Evolutionary conservation across 768 basidiomycete genomes (phyloP).

Genomic region (Russula sp.): DNA sequence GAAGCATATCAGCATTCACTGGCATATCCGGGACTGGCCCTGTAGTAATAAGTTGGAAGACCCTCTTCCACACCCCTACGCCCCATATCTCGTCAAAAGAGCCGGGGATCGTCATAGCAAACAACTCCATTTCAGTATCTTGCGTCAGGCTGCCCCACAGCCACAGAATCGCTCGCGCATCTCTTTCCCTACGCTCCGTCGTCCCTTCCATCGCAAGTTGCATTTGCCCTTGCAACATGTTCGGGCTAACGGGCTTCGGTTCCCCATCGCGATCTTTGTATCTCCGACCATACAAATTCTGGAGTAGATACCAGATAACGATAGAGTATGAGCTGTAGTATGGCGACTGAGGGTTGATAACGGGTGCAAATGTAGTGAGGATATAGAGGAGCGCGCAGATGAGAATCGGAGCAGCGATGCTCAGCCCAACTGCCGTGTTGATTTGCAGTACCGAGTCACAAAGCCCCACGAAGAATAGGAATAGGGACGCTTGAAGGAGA

Average conservation of each 20-base stretch:
- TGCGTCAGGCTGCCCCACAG: neutral
- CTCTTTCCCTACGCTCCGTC: neutral
- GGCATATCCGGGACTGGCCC: no score
- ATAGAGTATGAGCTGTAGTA: neutral
- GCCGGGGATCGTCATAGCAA: neutral
- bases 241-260: no score
- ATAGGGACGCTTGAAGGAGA: neutral
- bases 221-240: neutral
- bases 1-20: no score
- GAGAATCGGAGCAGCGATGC: neutral
- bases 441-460: neutral
- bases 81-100: neutral
- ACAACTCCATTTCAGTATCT: neutral
- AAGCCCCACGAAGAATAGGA: slow-evolving; percentile 4
- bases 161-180: neutral
- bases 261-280: neutral
- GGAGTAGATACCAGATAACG: neutral
- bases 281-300: neutral
- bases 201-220: neutral
- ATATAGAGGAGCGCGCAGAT: neutral
- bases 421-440: neutral
- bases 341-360: neutral
- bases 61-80: neutral
- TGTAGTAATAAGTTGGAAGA: neutral
- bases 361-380: neutral